Evolutionary conservation across 176 grass and related monocot species (phyloP), one percentile per base, ranked within the genome.

Genomic region (Carex pumila): DNA sequence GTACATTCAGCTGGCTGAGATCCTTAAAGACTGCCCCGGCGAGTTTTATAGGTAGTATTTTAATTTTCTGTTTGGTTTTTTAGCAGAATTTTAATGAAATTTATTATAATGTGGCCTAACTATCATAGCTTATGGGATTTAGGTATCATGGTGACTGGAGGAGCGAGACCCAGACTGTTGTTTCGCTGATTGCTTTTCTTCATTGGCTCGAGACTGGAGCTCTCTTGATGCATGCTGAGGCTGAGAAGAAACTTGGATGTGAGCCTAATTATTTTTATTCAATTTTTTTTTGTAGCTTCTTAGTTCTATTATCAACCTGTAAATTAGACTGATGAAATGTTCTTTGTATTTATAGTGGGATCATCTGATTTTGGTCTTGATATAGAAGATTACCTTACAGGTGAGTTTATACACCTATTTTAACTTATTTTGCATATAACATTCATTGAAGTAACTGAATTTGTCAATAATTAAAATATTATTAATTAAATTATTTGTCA

Each of bases 101-200:
- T 29, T 54, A 41, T 73, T 21, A 5, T 47, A 62, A 53, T 68
- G 81, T 62, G 81, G 12, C 22, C 50, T 66, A 68, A n/a, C 77
- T 70, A 19, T 88, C 4, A 0, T 87, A 45, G 67, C 13, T 85
- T 74, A 45, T 69, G 90, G 34, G 1, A 79, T 58, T 83, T 84
- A 99, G 96, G 88, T 98, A 88, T 71, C 93, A 95, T 14, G 89
- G 85, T 41, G 96, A 93, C 79, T 98, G 96, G 96, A 98, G 87
- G 80, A 89, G 70, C 0, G 91, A 99, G 85, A 93, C 91, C 0
- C 96, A 92, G 65, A 79, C 86, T 0, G 91, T 91, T 15, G 93
- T 99, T 61, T 95, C 93, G 14, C 90, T 95, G 80, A 74, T 95
- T 30, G 86, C 80, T 7, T 95, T 98, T 87, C 92, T 84, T 83